Evolutionary conservation across 2,329 filamentous ascomycete species (phyloP), one percentile per base, ranked within the genome.

Genomic region (Arthrinium phaeospermum): DNA sequence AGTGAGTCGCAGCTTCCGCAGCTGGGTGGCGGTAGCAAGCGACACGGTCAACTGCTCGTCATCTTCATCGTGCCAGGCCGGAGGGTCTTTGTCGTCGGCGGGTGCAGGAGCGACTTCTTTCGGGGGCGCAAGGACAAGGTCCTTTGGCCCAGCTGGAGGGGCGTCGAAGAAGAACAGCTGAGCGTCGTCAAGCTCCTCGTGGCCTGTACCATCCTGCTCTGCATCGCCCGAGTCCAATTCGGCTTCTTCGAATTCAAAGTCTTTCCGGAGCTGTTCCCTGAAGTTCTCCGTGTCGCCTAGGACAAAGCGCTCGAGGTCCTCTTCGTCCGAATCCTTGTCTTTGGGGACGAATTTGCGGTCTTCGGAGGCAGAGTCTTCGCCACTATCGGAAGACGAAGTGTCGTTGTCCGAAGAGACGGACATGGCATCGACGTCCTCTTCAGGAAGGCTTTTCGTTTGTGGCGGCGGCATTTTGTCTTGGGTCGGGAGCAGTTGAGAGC

Each of bases 1-100:
- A 2, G 91, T 92, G 69, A 91, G 86, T 74, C 96, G 90, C 74
- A 99, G 86, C 82, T 98, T 98, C 76, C 95, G 90, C 79, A 98
- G 82, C 75, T 93, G 89, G 68, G 91, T 89, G 64, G 92, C 91
- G 37, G 90, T 89, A 4, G 94, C 93, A 51, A 99, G 87, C 19
- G 96, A 98, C 68, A 99, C 88, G 8, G 91, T 90, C 74, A 98
- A 85, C 71, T 94, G 90, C 79, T 98, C 96, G 79, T 99, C 96
- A 78, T 99, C 96, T 82, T 95, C 98, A 81, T 99, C 96, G 76
- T 95, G 91, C 96, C 96, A 99, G 1, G 91, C 93, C 3, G 92
- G 87, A 27, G 86, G 85, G 57, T 88, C 85, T 44, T 76, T 75
- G 24, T 74, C 69, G 19, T 72, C 49, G 30, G 49, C 47, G 13